These are phyloP conservation scores for Paecilomyces sp. DNA, from an alignment of 2,329 filamentous ascomycete genomes.

Conservation along the genomic window DNA sequence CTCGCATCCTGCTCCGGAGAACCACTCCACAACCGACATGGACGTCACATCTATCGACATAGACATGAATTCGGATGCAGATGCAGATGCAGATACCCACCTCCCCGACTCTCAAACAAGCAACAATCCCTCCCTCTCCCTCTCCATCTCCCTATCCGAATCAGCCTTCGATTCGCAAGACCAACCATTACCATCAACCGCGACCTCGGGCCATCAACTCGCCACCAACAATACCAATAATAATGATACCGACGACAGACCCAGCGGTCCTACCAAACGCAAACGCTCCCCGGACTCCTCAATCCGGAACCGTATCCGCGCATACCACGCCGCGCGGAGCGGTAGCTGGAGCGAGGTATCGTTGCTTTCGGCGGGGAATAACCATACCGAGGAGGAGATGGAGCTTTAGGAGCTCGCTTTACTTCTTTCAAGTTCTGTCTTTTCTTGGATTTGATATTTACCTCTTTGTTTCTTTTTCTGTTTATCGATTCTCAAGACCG, in stretches of 20 bases:
- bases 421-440: too few species aligned
- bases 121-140: conserved; percentile 13
- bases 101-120: conserved; percentile 8
- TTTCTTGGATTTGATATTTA: too few species aligned
- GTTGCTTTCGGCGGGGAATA: conserved; percentile 36
- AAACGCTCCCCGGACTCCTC: conserved; percentile 7
- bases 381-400: conserved; percentile 35
- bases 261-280: conserved; percentile 3
- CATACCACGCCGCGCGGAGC: conserved; percentile 35
- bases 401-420: conserved; percentile 25
- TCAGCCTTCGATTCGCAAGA: conserved; percentile 19
- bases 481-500: too few species aligned
- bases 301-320: conserved; percentile 18
- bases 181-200: neutral
- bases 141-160: conserved; percentile 13
- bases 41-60: neutral
- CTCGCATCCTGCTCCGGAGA: neutral
- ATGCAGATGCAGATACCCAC: neutral
- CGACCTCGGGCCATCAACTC: neutral
- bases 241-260: neutral
- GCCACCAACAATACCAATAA: neutral
- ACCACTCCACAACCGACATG: neutral
- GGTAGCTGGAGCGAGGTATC: conserved; percentile 36
- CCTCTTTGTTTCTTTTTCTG: too few species aligned
- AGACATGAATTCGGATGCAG: too few species aligned